A percentile compares a stretch with the other conserved stretches of the same genome.
Conservation (phyloP, 352 stramenopile species). For the Globisporangium sylvaticum region DNA sequence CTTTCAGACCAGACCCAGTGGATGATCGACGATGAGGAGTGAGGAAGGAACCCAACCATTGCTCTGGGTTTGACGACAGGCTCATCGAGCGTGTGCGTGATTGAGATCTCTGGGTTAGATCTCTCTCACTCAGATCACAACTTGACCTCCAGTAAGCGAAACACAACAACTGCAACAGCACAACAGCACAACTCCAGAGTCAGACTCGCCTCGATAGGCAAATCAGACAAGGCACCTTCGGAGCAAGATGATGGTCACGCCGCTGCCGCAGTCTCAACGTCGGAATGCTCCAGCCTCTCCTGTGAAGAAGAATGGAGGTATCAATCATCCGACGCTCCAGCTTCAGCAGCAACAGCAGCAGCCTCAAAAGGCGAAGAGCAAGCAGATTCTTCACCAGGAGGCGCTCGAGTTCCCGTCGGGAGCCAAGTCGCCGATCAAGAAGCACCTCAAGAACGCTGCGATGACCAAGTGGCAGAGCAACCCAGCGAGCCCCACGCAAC, state of each 20-base stretch:
- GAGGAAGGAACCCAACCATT: background rate
- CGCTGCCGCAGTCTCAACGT: conserved; percentile 10
- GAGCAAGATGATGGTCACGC: conserved; percentile 22
- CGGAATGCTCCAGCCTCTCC: background rate
- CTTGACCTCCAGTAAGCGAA: conserved; percentile 3
- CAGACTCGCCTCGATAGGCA: conserved; percentile 1
- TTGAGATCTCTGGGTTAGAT: background rate
- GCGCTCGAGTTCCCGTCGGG: background rate
- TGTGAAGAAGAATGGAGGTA: background rate
- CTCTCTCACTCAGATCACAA: background rate
- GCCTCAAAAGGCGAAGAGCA: conserved; percentile 7
- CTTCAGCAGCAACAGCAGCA: too few relatives aligned
- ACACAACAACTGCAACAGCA: background rate
- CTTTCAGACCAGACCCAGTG: conserved; percentile 1
- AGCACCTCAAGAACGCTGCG: conserved; percentile 34
- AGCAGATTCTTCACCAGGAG: background rate
- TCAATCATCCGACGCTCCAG: background rate
- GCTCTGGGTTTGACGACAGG: background rate
- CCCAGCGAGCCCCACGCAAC: background rate
- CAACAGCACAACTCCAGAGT: background rate
- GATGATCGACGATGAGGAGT: background rate
- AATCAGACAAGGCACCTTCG: background rate
- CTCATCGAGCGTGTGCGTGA: background rate
- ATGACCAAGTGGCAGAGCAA: conserved; percentile 2
- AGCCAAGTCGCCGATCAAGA: conserved; percentile 55